These are phyloP conservation scores for Selenicereus undatus DNA, from an alignment of 148 eudicot species.

Conservation along the genomic window DNA sequence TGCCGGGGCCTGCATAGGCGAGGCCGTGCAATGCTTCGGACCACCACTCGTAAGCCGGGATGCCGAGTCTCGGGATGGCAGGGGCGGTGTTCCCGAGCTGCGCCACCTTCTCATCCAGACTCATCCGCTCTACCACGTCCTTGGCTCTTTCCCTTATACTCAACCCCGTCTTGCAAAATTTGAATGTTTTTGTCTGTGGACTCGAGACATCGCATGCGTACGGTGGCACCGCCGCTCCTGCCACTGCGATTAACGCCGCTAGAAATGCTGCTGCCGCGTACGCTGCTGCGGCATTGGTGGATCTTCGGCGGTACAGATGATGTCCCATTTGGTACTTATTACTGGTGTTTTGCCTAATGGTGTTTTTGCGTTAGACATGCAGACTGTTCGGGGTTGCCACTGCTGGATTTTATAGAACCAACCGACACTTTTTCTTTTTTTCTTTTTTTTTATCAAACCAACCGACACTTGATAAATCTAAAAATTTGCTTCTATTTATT, in stretches of 20 bases:
- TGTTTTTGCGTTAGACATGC: background rate
- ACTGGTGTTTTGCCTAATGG: background rate
- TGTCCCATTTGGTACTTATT: too few species aligned
- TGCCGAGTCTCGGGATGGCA: constrained; percentile 53
- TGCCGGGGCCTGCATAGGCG: constrained; percentile 44
- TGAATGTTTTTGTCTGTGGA: constrained; percentile 32
- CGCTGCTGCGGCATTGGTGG: background rate
- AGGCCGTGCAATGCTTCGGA: constrained; percentile 86
- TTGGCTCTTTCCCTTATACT: constrained; percentile 33
- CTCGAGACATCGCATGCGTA: constrained; percentile 46
- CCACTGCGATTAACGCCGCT: background rate
- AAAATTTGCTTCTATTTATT: background rate
- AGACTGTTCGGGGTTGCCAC: background rate
- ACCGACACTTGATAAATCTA: background rate
- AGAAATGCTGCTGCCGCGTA: constrained; percentile 3
- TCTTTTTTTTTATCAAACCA: too few species aligned
- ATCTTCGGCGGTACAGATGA: background rate
- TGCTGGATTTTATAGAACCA: background rate
- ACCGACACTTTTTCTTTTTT: too few species aligned
- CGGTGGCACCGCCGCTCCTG: constrained; percentile 32
- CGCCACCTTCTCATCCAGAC: constrained; percentile 54
- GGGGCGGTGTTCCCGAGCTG: constrained; percentile 57
- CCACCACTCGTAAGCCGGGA: constrained; percentile 87
- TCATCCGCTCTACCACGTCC: constrained; percentile 49
- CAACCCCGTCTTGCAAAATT: constrained; percentile 39